These are phyloP conservation scores for Pestalotiopsis sp. DNA, from an alignment of 2,329 filamentous ascomycete genomes.

Conservation along the genomic window DNA sequence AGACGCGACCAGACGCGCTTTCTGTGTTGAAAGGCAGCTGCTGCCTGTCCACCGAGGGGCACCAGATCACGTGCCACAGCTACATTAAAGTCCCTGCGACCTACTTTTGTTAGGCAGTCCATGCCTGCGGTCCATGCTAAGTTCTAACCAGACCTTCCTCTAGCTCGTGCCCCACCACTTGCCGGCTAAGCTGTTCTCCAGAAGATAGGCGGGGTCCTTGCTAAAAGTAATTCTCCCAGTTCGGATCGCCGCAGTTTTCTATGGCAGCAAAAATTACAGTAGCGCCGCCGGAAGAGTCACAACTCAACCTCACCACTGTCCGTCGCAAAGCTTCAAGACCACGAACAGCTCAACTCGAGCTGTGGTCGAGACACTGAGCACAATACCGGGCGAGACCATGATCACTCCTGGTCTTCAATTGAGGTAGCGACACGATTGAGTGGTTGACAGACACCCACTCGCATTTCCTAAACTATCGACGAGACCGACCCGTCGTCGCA, in stretches of 20 bases:
- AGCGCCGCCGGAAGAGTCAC: not conserved
- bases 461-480: not conserved
- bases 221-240: not conserved
- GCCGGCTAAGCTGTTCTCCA: not conserved
- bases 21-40: not conserved
- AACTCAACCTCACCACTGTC: not conserved
- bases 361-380: not conserved
- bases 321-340: not conserved
- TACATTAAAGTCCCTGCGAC: not conserved
- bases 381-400: not conserved
- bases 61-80: not conserved
- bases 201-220: not conserved
- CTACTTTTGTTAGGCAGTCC: not conserved
- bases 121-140: not conserved
- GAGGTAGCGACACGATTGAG: conserved; percentile 6
- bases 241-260: not conserved
- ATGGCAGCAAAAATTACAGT: not conserved
- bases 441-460: not conserved
- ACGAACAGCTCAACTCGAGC: not conserved
- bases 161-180: not conserved
- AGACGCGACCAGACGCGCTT: not conserved
- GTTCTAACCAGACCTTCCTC: not conserved
- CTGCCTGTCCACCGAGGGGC: not conserved
- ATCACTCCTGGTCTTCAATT: not conserved
- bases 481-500: not conserved